phyloP scores from a whole-genome alignment of 495 filamentous ascomycete species.

The Aspergillus incahuasiensis region DNA sequence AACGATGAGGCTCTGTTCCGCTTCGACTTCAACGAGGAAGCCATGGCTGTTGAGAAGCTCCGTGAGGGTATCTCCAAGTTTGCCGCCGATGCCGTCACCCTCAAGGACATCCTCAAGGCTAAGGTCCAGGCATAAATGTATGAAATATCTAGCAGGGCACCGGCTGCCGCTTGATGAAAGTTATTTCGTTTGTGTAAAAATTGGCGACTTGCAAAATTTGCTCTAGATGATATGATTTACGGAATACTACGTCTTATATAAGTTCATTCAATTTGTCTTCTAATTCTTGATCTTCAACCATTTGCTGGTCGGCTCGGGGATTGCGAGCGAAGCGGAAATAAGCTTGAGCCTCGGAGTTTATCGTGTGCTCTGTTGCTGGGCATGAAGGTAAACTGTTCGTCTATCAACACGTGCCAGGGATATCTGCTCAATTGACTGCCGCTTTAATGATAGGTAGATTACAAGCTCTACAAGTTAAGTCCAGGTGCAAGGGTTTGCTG shows the following conservation, averaged over 20 bases:
- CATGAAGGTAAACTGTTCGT: neutral
- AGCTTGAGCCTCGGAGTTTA: neutral
- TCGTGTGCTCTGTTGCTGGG: neutral
- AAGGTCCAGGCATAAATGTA: constrained; percentile 62
- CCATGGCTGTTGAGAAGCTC: constrained; percentile 98
- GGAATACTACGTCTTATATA: constrained; percentile 10
- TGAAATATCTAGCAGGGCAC: constrained; percentile 8
- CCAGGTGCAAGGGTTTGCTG: too few relatives aligned
- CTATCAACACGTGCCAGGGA: neutral
- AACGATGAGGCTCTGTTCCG: constrained; percentile 86
- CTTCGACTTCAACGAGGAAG: constrained; percentile 99
- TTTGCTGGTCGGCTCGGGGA: constrained; percentile 1
- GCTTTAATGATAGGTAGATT: too few relatives aligned
- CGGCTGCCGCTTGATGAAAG: constrained; percentile 12
- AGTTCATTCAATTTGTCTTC: neutral
- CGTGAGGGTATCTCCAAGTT: constrained; percentile 99
- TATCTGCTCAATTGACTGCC: neutral
- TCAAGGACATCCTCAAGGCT: constrained; percentile 84
- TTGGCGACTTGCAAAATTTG: constrained; percentile 22
- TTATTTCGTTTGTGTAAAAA: constrained; percentile 21
- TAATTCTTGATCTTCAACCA: neutral
- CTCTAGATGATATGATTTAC: constrained; percentile 35
- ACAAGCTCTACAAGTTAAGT: too few relatives aligned
- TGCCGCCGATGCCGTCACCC: constrained; percentile 87
- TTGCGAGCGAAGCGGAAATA: neutral